phyloP scores from a whole-genome alignment of 441 rosid genomes.

The Bocquillonia castaneifolia region DNA sequence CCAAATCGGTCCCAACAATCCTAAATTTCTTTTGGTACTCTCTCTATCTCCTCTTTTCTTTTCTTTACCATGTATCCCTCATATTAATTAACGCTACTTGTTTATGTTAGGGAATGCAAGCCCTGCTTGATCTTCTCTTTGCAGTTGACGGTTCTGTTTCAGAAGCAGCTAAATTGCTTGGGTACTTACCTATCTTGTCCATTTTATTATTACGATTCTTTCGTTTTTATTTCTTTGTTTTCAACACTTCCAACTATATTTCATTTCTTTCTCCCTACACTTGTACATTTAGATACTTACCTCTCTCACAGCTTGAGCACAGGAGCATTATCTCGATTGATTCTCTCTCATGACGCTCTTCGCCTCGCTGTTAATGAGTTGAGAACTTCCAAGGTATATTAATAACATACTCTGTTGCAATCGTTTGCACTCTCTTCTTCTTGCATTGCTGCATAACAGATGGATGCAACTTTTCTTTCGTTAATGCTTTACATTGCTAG shows the following conservation, averaged over 20 bases:
- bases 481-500: too few relatives aligned
- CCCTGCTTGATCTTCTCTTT: constrained; percentile 64
- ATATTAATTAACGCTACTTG: too few relatives aligned
- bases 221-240: too few relatives aligned
- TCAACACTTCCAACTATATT: too few relatives aligned
- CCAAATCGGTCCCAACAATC: constrained; percentile 88
- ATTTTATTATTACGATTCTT: too few relatives aligned
- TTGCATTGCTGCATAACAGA: background rate
- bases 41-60: too few relatives aligned
- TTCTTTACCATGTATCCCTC: too few relatives aligned
- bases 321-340: constrained; percentile 77
- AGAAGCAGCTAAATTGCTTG: constrained; percentile 64
- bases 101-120: constrained; percentile 97
- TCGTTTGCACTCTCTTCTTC: too few relatives aligned
- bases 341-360: constrained; percentile 78
- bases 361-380: constrained; percentile 69
- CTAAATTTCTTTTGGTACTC: constrained; percentile 72
- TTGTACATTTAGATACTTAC: too few relatives aligned
- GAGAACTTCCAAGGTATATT: constrained; percentile 78
- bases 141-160: constrained; percentile 80
- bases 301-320: constrained; percentile 64
- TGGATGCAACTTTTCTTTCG: background rate
- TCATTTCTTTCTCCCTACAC: too few relatives aligned
- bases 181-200: too few relatives aligned
- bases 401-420: too few relatives aligned